Evolutionary conservation across 1,284 basidiomycete species (phyloP).

Genomic region (Rhodotorula sp.): DNA sequence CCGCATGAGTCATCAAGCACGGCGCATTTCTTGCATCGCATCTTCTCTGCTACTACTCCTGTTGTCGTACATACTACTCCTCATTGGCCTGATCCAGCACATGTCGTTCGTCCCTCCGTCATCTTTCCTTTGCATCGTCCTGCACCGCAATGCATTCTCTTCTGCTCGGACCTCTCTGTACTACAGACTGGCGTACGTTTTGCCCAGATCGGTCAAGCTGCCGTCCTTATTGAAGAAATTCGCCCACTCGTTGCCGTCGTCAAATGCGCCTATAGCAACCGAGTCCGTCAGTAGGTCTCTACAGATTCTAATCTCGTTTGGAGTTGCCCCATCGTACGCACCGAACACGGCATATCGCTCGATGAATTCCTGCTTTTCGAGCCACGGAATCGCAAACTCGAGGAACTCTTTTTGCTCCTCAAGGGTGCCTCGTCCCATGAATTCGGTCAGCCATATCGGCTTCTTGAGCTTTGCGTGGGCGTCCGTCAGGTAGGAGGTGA

Average conservation of each 20-base stretch:
- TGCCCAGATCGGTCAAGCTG: slow-evolving; percentile 9
- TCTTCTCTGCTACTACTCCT: too few relatives aligned
- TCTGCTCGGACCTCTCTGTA: neutral
- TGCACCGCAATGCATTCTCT: too few relatives aligned
- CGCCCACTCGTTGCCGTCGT: slow-evolving; percentile 16
- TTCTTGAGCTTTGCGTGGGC: slow-evolving; percentile 14
- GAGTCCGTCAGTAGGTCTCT: neutral
- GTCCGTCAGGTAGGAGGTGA: slow-evolving; percentile 18
- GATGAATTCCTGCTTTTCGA: slow-evolving; percentile 30
- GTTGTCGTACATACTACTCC: too few relatives aligned
- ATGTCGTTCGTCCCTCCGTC: too few relatives aligned
- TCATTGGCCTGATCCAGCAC: too few relatives aligned
- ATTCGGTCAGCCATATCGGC: slow-evolving; percentile 33
- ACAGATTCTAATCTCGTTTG: neutral
- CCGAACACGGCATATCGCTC: slow-evolving; percentile 29
- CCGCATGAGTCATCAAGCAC: too few relatives aligned
- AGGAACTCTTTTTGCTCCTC: slow-evolving; percentile 18
- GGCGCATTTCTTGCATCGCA: too few relatives aligned
- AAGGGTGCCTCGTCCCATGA: slow-evolving; percentile 22
- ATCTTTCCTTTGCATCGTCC: too few relatives aligned
- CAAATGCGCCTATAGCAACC: slow-evolving; percentile 16
- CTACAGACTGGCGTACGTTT: slow-evolving; percentile 11
- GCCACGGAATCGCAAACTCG: slow-evolving; percentile 14
- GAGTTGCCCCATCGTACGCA: neutral
- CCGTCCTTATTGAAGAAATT: slow-evolving; percentile 16